Base-by-base conservation (phyloP, 1,284 basidiomycete species). In the Crucibulum cyathiforme region DNA sequence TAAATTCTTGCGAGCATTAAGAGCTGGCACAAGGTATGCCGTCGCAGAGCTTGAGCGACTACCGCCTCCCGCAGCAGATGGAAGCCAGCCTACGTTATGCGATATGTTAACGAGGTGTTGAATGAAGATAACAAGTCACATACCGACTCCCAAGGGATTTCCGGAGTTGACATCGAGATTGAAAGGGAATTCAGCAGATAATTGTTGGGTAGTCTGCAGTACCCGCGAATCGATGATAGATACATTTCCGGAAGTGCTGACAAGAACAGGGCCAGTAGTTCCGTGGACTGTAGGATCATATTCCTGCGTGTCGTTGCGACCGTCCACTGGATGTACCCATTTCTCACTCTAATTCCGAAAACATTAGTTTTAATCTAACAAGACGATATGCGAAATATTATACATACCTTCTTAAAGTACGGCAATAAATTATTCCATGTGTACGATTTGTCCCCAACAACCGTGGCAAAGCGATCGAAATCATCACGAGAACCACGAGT, bases 131-230 rank as follows among this genome's bases (percentile, higher is more conserved):
- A n/a, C n/a, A n/a, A n/a, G n/a, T n/a, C n/a, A n/a, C 54, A 51
- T 9, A 77, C 77, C 71, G 38, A 79, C 58, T 13, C 79, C 79
- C 15, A 77, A 49, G 0, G 65, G 62, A 49, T 71, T 66, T 0
- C 78, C 79, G 3, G 63, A 61, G 54, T 77, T 76, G 58, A 71
- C 64, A 61, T 80, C 78, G n/a, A 60, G 24, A 52, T 74, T 77
- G 64, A 69, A 80, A 0, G 71, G 68, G 49, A 80, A 78, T 31
- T 74, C 69, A 4, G 58, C 57, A 19, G 54, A 34, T 1, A 71
- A 56, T 41, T 72, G 59, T 53, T 69, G 48, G 1, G 69, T 73
- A 6, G 74, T 65, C 19, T 62, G 53, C 1, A 76, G 58, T 15
- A 77, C 67, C 8, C 62, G 58, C 0, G 57, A 13, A 59, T 80